Base-by-base conservation (phyloP, 2,329 filamentous ascomycete genomes). In the Iodosphaeria phyllophila region DNA sequence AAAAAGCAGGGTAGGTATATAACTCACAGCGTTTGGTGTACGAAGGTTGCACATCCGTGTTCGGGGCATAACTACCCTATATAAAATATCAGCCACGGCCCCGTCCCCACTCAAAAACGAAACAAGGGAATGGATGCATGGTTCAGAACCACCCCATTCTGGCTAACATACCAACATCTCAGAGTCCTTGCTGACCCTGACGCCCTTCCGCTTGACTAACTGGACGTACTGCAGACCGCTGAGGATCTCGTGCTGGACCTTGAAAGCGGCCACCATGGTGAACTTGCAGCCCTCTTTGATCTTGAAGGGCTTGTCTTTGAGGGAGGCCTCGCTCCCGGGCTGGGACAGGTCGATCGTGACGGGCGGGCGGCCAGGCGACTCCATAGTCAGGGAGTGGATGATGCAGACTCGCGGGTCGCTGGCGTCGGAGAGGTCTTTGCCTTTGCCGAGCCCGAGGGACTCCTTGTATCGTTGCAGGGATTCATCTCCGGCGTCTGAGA, bases 391-490 rank as follows among this genome's bases (percentile, higher is more conserved):
- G 28, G 80, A 78, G 41, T 82, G 68, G 56, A 95, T 93, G 56
- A 93, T 84, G 57, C 83, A 92, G 47, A 79, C 80, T 40, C 86
- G 78, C 24, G 77, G 71, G 46, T 95, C 86, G 46, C 63, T 79
- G 40, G 76, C 68, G 47, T 84, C 70, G 28, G 71, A 76, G 31
- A 80, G 64, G 39, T 74, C 64, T 24, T 63, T 68, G 44, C 76
- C 75, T 39, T 70, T 72, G 35, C 73, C 70, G 31, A 95, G 72
- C 39, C 89, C 89, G 32, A 98, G 75, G 8, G 86, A 95, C 45
- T 86, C 70, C 63, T 98, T 98, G 77, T 92, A 98, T 44, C 86
- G 77, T 56, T 91, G 79, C 42, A 98, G 74, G 32, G 86, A 89
- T 54, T 95, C 86, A 50, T 98, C 89, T 42, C 78, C 58, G 38